These are phyloP conservation scores for Trichoderma guizhouense DNA, from an alignment of 2,329 filamentous ascomycete genomes.

Conservation along the genomic window DNA sequence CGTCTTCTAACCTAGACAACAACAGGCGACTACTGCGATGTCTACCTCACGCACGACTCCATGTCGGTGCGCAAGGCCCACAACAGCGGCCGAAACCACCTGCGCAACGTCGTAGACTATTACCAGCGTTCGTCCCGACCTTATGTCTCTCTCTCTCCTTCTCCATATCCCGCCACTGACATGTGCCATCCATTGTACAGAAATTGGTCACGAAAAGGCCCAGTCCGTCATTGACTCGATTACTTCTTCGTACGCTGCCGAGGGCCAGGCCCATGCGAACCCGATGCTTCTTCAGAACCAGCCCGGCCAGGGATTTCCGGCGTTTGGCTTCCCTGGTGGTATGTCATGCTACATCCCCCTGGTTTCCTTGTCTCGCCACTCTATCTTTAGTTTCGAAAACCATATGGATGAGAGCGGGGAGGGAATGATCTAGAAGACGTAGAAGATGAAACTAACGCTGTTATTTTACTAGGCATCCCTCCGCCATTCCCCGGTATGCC, in stretches of 20 bases:
- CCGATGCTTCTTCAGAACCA: conserved; percentile 75
- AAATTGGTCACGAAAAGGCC: conserved; percentile 97
- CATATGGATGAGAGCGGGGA: neutral
- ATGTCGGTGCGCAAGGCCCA: conserved; percentile 99
- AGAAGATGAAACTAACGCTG: neutral
- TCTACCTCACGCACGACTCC: conserved; percentile 99
- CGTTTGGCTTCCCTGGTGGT: conserved; percentile 62
- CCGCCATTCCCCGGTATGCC: conserved; percentile 58
- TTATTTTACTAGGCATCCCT: conserved; percentile 42
- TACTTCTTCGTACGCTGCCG: conserved; percentile 90
- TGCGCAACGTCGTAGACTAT: conserved; percentile 97
- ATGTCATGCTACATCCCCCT: neutral
- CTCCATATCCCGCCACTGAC: neutral
- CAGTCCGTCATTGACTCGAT: conserved; percentile 98
- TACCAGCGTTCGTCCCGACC: conserved; percentile 70
- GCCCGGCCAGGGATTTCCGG: conserved; percentile 47
- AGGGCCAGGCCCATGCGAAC: conserved; percentile 83
- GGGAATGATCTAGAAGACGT: neutral
- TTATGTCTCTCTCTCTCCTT: neutral
- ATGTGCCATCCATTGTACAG: conserved; percentile 40
- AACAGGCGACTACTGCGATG: conserved; percentile 92
- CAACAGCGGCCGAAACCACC: conserved; percentile 92
- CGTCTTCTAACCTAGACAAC: neutral
- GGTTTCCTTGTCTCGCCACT: neutral
- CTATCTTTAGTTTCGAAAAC: neutral